Conservation (phyloP, 2,329 filamentous ascomycete genomes). For the Tolypocladium tropicale region DNA sequence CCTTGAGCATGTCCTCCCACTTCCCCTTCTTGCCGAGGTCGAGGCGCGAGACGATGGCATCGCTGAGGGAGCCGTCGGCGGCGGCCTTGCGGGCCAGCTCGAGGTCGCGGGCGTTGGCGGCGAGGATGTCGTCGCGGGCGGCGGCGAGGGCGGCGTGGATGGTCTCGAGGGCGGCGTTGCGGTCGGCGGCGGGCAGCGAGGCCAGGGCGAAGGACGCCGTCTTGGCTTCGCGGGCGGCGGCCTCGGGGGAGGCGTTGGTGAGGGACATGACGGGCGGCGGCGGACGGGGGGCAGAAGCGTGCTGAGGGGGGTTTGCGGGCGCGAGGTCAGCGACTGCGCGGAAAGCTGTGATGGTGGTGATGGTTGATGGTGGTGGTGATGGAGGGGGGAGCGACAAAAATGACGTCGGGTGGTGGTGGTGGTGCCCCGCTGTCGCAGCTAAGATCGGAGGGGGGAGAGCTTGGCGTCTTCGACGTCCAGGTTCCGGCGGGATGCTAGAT, state of each 20-base stretch:
- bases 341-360: neutral
- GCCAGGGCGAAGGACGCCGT: slow-evolving; percentile 74
- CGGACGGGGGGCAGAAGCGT: slow-evolving; percentile 4
- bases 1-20: slow-evolving; percentile 96
- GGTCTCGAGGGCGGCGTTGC: slow-evolving; percentile 75
- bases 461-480: neutral
- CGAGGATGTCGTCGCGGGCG: slow-evolving; percentile 66
- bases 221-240: slow-evolving; percentile 70
- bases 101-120: slow-evolving; percentile 79
- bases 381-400: neutral
- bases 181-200: slow-evolving; percentile 61
- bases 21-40: slow-evolving; percentile 82
- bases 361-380: neutral
- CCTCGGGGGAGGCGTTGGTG: slow-evolving; percentile 69
- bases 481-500: too few species aligned
- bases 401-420: neutral
- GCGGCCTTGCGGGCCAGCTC: slow-evolving; percentile 63
- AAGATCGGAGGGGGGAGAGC: neutral
- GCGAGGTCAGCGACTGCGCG: neutral
- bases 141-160: slow-evolving; percentile 68
- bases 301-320: neutral
- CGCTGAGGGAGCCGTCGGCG: slow-evolving; percentile 63
- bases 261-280: slow-evolving; percentile 58
- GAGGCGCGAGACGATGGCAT: slow-evolving; percentile 77
- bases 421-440: neutral